A percentile compares a stretch with the other conserved stretches of the same genome.
These are phyloP conservation scores for Bonia amplexicaulis DNA, from an alignment of 176 grass and related monocot species.

Conservation along the genomic window DNA sequence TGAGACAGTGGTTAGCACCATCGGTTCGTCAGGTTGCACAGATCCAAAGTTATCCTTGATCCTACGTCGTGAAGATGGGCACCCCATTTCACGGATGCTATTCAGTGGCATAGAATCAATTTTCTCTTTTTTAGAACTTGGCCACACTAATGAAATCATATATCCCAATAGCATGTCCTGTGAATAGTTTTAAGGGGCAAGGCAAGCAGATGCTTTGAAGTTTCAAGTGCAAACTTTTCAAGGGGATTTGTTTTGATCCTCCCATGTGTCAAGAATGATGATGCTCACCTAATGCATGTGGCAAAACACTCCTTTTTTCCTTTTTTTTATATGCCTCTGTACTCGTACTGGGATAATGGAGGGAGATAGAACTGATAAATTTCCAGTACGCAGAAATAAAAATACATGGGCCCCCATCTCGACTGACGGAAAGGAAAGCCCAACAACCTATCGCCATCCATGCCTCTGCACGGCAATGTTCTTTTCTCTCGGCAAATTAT, in stretches of 20 bases:
- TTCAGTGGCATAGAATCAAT: too few species aligned
- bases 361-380: neutral
- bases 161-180: too few species aligned
- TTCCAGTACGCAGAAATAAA: slow-evolving; percentile 9
- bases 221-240: neutral
- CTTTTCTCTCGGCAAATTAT: neutral
- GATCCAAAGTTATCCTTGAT: too few species aligned
- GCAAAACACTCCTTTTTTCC: neutral
- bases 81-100: too few species aligned
- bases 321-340: neutral
- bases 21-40: too few species aligned
- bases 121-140: too few species aligned
- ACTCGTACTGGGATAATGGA: neutral
- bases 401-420: slow-evolving; percentile 8
- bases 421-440: slow-evolving; percentile 29
- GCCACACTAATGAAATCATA: too few species aligned
- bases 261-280: slow-evolving; percentile 20
- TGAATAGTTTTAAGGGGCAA: too few species aligned
- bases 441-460: slow-evolving; percentile 38
- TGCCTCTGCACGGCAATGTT: neutral
- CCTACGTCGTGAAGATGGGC: too few species aligned
- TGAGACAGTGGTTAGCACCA: too few species aligned
- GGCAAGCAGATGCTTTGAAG: neutral
- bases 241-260: neutral
- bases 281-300: slow-evolving; percentile 11